phyloP scores from a whole-genome alignment of 2,329 filamentous ascomycete genomes.

The Microcera coccophila region DNA sequence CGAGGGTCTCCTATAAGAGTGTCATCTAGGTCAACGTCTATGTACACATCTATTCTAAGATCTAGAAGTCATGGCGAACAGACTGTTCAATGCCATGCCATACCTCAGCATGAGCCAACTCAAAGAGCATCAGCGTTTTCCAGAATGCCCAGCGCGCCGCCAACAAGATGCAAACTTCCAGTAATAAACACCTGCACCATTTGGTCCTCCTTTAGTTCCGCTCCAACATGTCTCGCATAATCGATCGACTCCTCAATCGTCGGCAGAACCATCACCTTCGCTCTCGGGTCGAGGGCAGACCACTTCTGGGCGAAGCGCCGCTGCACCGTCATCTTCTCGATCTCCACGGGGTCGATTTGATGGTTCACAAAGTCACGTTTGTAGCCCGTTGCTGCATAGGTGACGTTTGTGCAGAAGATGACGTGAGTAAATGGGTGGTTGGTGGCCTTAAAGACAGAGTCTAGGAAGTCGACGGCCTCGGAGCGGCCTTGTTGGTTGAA shows the following conservation, averaged over 20 bases:
- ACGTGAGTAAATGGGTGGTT: conserved; percentile 61
- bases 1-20: conserved; percentile 32
- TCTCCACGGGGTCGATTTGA: conserved; percentile 49
- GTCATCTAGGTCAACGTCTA: conserved; percentile 2
- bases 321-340: conserved; percentile 51
- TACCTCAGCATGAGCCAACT: conserved; percentile 1
- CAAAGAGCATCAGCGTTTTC: conserved; percentile 44
- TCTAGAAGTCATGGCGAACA: background rate
- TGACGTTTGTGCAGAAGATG: conserved; percentile 78
- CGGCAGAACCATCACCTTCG: conserved; percentile 45
- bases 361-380: conserved; percentile 57
- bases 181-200: conserved; percentile 52
- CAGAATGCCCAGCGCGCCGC: conserved; percentile 49
- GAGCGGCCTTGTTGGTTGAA: conserved; percentile 78
- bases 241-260: conserved; percentile 55
- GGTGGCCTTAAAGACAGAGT: conserved; percentile 40
- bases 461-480: conserved; percentile 52
- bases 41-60: background rate
- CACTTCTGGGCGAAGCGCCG: conserved; percentile 51
- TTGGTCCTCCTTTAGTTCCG: conserved; percentile 29
- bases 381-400: conserved; percentile 48
- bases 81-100: background rate
- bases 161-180: conserved; percentile 61
- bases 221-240: conserved; percentile 38
- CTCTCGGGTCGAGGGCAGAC: conserved; percentile 43